Base-by-base conservation (phyloP, 1,139 yeast species). In the Suhomyces bribrorum region DNA sequence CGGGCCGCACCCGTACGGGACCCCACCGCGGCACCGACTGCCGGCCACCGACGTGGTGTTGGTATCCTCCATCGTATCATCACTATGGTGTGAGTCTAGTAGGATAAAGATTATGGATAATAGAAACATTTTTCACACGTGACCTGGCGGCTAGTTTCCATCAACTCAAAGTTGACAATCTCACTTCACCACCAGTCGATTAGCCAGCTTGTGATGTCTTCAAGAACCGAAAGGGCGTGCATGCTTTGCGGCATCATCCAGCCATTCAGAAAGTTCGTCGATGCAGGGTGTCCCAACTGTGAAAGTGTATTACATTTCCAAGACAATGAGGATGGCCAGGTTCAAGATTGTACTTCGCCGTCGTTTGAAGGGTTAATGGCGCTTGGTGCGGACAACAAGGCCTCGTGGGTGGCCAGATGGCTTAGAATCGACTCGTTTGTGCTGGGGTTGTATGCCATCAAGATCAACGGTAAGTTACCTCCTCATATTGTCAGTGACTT, bases 401-500 rank as follows among this genome's bases (percentile, higher is more conserved):
- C 77, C 29, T 88, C 97, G 2, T 92, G 99, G 99, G 97, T 89
- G 23, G 97, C 97, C 15, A 79, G 88, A 56, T 92, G 99, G 99
- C 72, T 92, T 43, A 81, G 97, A 63, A 85, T 92, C 18, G 96
- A 88, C 54, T 84, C 88, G 18, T 89, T 89, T 58, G 84, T 81
- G 22, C 86, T 95, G 1, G 99, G 98, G 0, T 62, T 92, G 52
- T 87, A 92, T 56, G 98, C 98, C 1, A 95, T 90, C 32, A 87
- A 92, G 56, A 92, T 92, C 6, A 86, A 83, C 52, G 99, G 99
- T 25, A 82, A 86, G 53, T 68, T 92, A 39, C 97, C 97, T 2
- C 89, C 86, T 5, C 96, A 89, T 48, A 80, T 88, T 26, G 79
- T 86, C 12, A 79, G 78, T 33, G 85, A 83, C 38, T 69, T 92